Percentiles rank a stretch among this genome's conserved stretches.
These are phyloP conservation scores for Digitaria exilis DNA, from an alignment of 202 grass and related monocot species.

Conservation along the genomic window DNA sequence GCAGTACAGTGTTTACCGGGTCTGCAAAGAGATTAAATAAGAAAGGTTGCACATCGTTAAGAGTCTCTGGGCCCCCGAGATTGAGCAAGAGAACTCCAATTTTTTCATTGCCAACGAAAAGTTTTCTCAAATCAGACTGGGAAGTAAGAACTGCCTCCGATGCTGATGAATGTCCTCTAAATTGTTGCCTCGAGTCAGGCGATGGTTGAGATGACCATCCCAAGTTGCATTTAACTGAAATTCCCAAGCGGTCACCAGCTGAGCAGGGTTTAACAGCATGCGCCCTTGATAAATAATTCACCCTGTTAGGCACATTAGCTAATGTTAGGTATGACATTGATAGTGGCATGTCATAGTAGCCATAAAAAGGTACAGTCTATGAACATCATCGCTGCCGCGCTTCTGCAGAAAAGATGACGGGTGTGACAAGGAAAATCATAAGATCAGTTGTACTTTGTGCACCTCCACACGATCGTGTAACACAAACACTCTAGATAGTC, in stretches of 20 bases:
- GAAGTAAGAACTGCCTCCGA: slow-evolving; percentile 82
- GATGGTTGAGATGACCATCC: slow-evolving; percentile 46
- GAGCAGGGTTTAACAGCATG: slow-evolving; percentile 54
- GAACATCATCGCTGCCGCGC: not conserved
- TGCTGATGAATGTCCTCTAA: slow-evolving; percentile 61
- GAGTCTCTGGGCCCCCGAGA: slow-evolving; percentile 97
- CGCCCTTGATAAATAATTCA: slow-evolving; percentile 45
- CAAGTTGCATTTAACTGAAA: slow-evolving; percentile 49
- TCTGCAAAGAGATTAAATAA: slow-evolving; percentile 99
- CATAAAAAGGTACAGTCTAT: not conserved
- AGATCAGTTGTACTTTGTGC: not conserved
- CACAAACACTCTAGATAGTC: not conserved
- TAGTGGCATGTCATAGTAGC: not conserved
- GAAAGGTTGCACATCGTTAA: slow-evolving; percentile 97
- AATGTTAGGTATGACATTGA: not conserved
- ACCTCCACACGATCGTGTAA: not conserved
- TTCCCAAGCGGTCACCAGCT: slow-evolving; percentile 30
- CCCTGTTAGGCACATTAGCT: slow-evolving; percentile 39
- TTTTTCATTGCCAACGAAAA: slow-evolving; percentile 74
- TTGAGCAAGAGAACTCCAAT: slow-evolving; percentile 94
- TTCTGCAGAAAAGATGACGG: not conserved
- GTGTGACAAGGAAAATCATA: not conserved
- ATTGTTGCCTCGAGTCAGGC: slow-evolving; percentile 41
- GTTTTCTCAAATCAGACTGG: slow-evolving; percentile 48
- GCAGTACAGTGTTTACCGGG: slow-evolving; percentile 62